Evolutionary conservation across 306 rosid species (phyloP).

Genomic region (Trichosanthes truncata): DNA sequence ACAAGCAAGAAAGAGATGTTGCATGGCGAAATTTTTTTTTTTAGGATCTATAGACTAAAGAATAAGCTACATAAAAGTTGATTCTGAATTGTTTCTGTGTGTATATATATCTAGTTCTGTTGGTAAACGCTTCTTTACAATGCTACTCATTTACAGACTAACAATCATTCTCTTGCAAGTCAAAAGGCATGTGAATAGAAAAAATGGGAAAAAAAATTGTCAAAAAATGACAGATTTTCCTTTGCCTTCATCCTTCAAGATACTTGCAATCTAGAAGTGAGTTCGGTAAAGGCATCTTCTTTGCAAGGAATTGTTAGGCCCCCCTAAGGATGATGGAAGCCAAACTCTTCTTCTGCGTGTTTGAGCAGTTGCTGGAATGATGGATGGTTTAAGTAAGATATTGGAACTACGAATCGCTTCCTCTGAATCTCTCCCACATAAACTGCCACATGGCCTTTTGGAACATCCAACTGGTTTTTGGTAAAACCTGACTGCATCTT

Average conservation of each 20-base stretch:
- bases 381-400: constrained; percentile 22
- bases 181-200: background rate
- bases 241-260: background rate
- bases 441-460: constrained; percentile 4
- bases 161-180: background rate
- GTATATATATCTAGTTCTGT: background rate
- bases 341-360: constrained; percentile 33
- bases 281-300: constrained; percentile 25
- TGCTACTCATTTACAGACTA: background rate
- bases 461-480: background rate
- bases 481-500: background rate
- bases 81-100: background rate
- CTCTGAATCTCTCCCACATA: constrained; percentile 4
- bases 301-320: constrained; percentile 48
- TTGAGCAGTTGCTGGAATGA: background rate
- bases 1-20: background rate
- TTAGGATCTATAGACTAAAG: background rate
- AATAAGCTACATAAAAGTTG: background rate
- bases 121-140: background rate
- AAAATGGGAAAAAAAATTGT: background rate
- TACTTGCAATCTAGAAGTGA: constrained; percentile 9
- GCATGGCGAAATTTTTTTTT: background rate
- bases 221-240: background rate
- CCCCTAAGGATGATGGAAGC: constrained; percentile 33
- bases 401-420: background rate